These are phyloP conservation scores for Beauveria varroae DNA, from an alignment of 2,329 filamentous ascomycete genomes.

Conservation along the genomic window DNA sequence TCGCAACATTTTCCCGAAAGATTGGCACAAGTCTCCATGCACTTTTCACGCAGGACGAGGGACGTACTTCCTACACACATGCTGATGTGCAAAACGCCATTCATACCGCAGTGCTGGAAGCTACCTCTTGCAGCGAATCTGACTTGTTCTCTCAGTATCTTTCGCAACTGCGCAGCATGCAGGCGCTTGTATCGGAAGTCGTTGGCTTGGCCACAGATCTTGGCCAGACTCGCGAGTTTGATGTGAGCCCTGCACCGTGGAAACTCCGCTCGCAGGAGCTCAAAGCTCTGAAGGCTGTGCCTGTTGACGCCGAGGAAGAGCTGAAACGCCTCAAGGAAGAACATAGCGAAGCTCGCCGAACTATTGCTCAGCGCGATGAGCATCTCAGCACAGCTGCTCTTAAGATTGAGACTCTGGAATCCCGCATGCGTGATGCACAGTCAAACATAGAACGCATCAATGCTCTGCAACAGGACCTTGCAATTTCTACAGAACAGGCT, in stretches of 20 bases:
- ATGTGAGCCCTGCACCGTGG: slow-evolving; percentile 72
- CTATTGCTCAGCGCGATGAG: slow-evolving; percentile 67
- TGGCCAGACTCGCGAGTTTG: slow-evolving; percentile 70
- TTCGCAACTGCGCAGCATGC: slow-evolving; percentile 58
- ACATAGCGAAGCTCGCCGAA: slow-evolving; percentile 66
- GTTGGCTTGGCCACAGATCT: slow-evolving; percentile 63
- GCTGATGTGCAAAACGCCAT: slow-evolving; percentile 59
- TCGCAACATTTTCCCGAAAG: slow-evolving; percentile 58
- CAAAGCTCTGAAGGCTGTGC: slow-evolving; percentile 71
- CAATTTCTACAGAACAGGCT: slow-evolving; percentile 42
- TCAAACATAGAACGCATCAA: slow-evolving; percentile 65
- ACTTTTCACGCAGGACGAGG: slow-evolving; percentile 61
- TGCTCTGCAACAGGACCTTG: slow-evolving; percentile 55
- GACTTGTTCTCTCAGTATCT: slow-evolving; percentile 65
- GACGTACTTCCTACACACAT: slow-evolving; percentile 57
- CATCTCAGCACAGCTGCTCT: slow-evolving; percentile 80
- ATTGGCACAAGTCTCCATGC: slow-evolving; percentile 60
- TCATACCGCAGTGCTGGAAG: slow-evolving; percentile 38
- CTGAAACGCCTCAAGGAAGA: slow-evolving; percentile 73
- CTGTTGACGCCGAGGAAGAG: slow-evolving; percentile 79
- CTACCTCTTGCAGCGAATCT: slow-evolving; percentile 51
- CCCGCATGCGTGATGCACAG: slow-evolving; percentile 74
- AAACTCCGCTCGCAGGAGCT: slow-evolving; percentile 72
- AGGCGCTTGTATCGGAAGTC: slow-evolving; percentile 60
- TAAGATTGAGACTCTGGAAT: slow-evolving; percentile 88